A percentile compares a stretch with the other conserved stretches of the same genome.
phyloP scores from a whole-genome alignment of 2,329 filamentous ascomycete species.

The Scedosporium apiospermum region DNA sequence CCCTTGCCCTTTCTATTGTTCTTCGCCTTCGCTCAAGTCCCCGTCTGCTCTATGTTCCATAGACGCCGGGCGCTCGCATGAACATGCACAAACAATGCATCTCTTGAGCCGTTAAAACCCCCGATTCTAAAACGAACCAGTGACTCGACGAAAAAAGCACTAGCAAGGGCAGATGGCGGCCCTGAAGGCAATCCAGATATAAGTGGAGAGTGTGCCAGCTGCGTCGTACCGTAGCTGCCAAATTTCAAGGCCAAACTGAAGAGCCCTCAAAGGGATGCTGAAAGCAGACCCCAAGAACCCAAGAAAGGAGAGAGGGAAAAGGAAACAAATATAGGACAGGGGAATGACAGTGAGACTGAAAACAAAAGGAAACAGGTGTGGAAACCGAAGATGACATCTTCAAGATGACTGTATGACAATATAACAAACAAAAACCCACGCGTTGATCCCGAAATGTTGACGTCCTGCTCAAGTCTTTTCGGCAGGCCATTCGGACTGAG shows the following conservation, averaged over 20 bases:
- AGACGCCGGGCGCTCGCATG: not conserved
- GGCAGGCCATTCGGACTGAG: no score
- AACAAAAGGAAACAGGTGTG: not conserved
- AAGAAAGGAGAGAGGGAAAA: not conserved
- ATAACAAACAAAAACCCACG: not conserved
- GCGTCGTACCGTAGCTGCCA: not conserved
- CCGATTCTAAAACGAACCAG: not conserved
- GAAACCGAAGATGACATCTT: not conserved
- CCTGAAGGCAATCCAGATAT: not conserved
- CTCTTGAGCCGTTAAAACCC: not conserved
- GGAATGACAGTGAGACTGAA: not conserved
- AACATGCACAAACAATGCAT: not conserved
- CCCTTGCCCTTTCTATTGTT: not conserved
- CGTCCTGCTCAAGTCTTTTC: no score
- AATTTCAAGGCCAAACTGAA: not conserved
- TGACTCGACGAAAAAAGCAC: not conserved
- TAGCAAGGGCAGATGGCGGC: not conserved
- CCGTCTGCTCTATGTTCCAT: not conserved
- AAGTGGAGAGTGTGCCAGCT: not conserved
- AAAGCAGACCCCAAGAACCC: not conserved
- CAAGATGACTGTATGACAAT: not conserved
- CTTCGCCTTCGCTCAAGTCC: not conserved
- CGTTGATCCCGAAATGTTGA: no score
- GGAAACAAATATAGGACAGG: not conserved
- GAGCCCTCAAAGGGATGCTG: not conserved